Conservation (phyloP, 148 eudicot species). For the Fallopia convolvulus region DNA sequence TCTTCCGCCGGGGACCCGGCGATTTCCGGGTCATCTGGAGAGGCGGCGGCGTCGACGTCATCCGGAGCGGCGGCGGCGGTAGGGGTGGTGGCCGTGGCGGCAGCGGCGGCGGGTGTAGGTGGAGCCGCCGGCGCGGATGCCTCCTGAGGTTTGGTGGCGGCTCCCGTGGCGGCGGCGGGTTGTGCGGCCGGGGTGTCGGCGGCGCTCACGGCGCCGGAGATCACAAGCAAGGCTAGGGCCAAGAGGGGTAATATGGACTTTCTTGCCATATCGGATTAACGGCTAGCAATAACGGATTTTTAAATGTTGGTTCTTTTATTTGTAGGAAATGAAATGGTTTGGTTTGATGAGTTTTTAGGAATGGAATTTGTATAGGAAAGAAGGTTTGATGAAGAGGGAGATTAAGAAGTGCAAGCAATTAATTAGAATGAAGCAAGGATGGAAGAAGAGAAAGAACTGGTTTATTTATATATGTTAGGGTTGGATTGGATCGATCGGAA, state of each 20-base stretch:
- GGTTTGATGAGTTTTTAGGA: background rate
- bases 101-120: background rate
- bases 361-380: background rate
- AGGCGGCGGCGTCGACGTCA: background rate
- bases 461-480: background rate
- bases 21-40: background rate
- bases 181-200: background rate
- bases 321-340: background rate
- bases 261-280: slow-evolving; percentile 1
- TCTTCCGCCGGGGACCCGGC: background rate
- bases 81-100: background rate
- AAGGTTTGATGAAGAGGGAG: too few relatives aligned
- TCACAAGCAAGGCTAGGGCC: background rate
- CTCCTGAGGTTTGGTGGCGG: background rate
- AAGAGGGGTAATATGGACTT: background rate
- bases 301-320: background rate
- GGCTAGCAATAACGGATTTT: background rate
- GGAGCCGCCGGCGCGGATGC: background rate
- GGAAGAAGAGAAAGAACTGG: background rate
- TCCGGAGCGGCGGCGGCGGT: background rate
- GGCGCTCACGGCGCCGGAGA: background rate
- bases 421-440: background rate
- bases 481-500: background rate
- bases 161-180: background rate
- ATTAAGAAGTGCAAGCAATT: background rate